Base-by-base conservation (phyloP, 306 rosid species). In the Pyrus betulifolia region DNA sequence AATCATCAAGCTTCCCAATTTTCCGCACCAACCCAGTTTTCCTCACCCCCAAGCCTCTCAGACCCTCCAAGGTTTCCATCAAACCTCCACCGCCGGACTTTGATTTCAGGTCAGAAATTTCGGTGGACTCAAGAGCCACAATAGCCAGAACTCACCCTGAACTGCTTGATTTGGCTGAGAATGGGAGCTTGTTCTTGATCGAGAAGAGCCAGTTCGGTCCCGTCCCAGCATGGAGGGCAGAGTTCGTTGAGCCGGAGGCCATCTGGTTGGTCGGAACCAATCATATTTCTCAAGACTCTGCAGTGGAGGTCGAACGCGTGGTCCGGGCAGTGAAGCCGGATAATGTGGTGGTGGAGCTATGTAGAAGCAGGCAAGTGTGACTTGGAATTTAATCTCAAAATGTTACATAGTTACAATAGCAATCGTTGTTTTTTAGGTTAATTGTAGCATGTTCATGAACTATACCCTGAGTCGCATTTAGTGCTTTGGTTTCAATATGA, bases 281-380 rank as follows among this genome's bases (percentile, higher is more conserved):
- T 22, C 96, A 89, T 82, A 82, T 87, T 72, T 91, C 96, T 2
- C 21, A 71, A 35, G 85, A 85, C 27, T 94, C 97, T 2, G 91
- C 91, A 28, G 1, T 33, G 72, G 91, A 90, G 11, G 98, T 92
- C 13, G 85, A 92, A 72, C 96, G 96, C 4, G 93, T 95, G 11
- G 88, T 92, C 2, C 82, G 79, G 17, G 79, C 85, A 23, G 84
- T 95, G 22, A 85, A 81, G 33, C 99, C 96, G 0, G 97, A 95
- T 70, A 89, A 92, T 76, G 97, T 90, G 14, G 97, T 86, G 51
- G 97, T 95, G 54, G 97, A 95, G 74, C 91, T 95, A 15, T 90
- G 97, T 11, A 85, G 97, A 87, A 90, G 99, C 93, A 90, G 99
- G 97, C 86, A 87, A 90, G 86, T 67, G 33, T 58, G 8, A 63